Percentiles rank a stretch among this genome's conserved stretches.
Conservation (phyloP, 164 flowering plant genomes). For the Magnolia kwangsiensis region DNA sequence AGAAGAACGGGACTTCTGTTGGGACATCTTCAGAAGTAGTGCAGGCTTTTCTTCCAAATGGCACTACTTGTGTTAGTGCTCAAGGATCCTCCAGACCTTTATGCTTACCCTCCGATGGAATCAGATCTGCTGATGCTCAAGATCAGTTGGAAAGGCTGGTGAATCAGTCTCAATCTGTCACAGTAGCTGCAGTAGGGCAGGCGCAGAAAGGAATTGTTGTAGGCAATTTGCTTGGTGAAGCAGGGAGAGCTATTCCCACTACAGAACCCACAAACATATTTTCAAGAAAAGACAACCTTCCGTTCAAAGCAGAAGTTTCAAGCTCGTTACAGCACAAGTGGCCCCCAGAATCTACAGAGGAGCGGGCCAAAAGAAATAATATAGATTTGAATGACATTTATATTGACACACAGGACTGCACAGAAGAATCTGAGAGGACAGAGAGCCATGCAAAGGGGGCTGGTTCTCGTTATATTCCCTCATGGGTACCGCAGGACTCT, state of each 20-base stretch:
- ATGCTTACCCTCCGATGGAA: constrained; percentile 11
- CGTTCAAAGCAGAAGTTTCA: constrained; percentile 20
- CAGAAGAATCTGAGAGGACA: constrained; percentile 40
- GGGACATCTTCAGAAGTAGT: constrained; percentile 20
- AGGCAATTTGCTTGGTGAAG: constrained; percentile 19
- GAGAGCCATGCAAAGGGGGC: constrained; percentile 28
- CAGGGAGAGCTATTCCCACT: constrained; percentile 6
- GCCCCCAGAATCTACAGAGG: constrained; percentile 14
- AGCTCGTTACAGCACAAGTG: neutral
- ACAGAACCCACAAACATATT: constrained; percentile 14
- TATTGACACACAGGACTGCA: constrained; percentile 55
- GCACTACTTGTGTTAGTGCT: constrained; percentile 6
- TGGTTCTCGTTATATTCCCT: constrained; percentile 33
- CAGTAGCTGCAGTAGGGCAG: constrained; percentile 24
- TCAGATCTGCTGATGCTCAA: constrained; percentile 5
- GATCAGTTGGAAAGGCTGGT: constrained; percentile 6
- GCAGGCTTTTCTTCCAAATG: constrained; percentile 29
- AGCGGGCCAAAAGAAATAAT: constrained; percentile 35
- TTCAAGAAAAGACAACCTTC: constrained; percentile 19
- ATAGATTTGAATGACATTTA: constrained; percentile 78
- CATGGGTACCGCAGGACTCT: constrained; percentile 44
- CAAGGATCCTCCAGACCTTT: constrained; percentile 12
- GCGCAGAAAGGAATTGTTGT: constrained; percentile 15
- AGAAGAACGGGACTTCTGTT: constrained; percentile 27
- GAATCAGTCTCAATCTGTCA: constrained; percentile 10